Conservation (phyloP, 164 flowering plant genomes). For the Chimonanthus salicifolius region DNA sequence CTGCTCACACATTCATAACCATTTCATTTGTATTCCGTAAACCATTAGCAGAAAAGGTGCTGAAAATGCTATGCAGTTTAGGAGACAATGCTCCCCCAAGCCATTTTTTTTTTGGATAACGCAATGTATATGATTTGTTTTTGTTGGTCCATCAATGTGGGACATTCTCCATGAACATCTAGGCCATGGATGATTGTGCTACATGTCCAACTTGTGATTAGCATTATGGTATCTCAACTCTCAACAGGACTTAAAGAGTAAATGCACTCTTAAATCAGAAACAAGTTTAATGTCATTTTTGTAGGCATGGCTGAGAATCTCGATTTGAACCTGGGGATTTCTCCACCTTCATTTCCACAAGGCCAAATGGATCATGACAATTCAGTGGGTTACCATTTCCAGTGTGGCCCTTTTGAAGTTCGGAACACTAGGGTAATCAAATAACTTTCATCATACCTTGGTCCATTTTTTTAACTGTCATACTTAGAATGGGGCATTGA, state of each 20-base stretch:
- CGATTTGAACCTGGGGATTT: conserved; percentile 64
- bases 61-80: neutral
- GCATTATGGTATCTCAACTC: too few relatives aligned
- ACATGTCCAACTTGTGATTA: neutral
- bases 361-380: conserved; percentile 17
- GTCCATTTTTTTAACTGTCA: too few relatives aligned
- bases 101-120: neutral
- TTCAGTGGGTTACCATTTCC: conserved; percentile 17
- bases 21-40: neutral
- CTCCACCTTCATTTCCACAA: conserved; percentile 31
- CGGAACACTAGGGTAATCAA: conserved; percentile 38
- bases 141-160: neutral
- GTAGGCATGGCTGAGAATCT: conserved; percentile 43
- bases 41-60: neutral
- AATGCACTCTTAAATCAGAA: neutral
- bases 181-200: neutral
- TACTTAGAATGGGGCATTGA: too few relatives aligned
- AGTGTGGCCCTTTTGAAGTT: conserved; percentile 23
- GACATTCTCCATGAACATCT: neutral
- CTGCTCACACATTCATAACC: neutral
- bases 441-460: too few relatives aligned
- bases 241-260: too few relatives aligned
- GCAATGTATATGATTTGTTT: neutral
- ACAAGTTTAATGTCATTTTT: neutral
- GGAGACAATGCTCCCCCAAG: neutral